Evolutionary conservation across 2,329 filamentous ascomycete genomes (phyloP).

Genomic region (Periconia macrospinosa): DNA sequence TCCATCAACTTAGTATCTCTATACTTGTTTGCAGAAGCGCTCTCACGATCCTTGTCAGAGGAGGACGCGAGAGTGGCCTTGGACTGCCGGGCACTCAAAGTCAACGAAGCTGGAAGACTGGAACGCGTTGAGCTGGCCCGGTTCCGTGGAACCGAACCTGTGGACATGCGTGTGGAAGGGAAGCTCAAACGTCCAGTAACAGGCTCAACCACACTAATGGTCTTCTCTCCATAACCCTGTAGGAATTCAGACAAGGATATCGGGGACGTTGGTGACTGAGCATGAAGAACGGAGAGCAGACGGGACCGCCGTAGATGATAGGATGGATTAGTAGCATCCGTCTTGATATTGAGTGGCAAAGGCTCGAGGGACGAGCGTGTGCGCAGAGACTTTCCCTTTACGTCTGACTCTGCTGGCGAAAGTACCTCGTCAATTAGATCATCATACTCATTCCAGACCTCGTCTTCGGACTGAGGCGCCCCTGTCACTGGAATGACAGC

Average conservation of each 20-base stretch:
- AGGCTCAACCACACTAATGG: conserved; percentile 41
- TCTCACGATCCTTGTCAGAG: conserved; percentile 40
- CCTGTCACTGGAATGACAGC: conserved; percentile 65
- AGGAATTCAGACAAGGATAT: conserved; percentile 58
- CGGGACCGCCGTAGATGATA: conserved; percentile 53
- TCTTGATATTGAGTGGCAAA: conserved; percentile 28
- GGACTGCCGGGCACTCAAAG: conserved; percentile 34
- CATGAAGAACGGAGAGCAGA: conserved; percentile 54
- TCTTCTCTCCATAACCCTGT: conserved; percentile 52
- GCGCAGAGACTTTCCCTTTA: conserved; percentile 10
- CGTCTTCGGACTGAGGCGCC: conserved; percentile 73
- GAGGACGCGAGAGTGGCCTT: conserved; percentile 31
- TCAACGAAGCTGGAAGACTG: conserved; percentile 36
- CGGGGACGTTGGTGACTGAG: conserved; percentile 54
- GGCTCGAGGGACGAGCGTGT: conserved; percentile 34
- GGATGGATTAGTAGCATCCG: conserved; percentile 31
- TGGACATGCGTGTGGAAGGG: conserved; percentile 36
- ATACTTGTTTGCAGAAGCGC: conserved; percentile 31
- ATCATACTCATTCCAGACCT: conserved; percentile 93
- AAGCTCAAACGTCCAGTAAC: conserved; percentile 42
- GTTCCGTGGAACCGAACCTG: conserved; percentile 25
- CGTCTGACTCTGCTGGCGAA: conserved; percentile 42
- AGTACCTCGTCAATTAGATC: conserved; percentile 77
- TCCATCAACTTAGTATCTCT: conserved; percentile 63
- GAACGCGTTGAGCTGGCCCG: conserved; percentile 33